Evolutionary conservation across 1,139 yeast species (phyloP).

Genomic region (Lodderomyces margitis): DNA sequence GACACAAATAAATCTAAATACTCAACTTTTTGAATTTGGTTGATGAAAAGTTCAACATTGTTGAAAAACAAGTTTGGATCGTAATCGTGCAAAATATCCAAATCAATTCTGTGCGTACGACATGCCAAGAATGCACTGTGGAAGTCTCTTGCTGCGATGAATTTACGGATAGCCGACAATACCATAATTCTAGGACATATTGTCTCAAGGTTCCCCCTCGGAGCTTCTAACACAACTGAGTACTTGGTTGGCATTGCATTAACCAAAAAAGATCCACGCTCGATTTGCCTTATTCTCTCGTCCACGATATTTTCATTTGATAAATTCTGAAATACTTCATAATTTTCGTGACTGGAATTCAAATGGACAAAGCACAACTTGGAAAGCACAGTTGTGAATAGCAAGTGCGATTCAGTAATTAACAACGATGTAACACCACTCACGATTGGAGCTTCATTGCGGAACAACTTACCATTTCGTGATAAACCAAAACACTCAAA

Average conservation of each 20-base stretch:
- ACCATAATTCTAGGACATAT: constrained; percentile 93
- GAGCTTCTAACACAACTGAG: constrained; percentile 86
- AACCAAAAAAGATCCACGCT: constrained; percentile 83
- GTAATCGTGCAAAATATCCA: constrained; percentile 88
- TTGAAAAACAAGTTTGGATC: constrained; percentile 65
- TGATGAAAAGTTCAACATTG: constrained; percentile 67
- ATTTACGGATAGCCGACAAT: constrained; percentile 72
- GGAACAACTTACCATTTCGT: constrained; percentile 69
- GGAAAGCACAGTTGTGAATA: constrained; percentile 88
- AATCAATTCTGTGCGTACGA: constrained; percentile 86
- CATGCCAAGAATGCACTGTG: constrained; percentile 75
- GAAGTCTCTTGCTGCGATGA: constrained; percentile 58
- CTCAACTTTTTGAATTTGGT: constrained; percentile 69
- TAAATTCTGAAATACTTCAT: constrained; percentile 21
- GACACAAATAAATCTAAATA: constrained; percentile 86
- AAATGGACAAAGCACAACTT: constrained; percentile 81
- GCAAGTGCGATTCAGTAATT: constrained; percentile 67
- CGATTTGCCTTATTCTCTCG: constrained; percentile 85
- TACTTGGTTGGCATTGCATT: constrained; percentile 80
- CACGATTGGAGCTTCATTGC: constrained; percentile 60
- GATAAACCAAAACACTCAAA: constrained; percentile 68
- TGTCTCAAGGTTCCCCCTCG: constrained; percentile 94
- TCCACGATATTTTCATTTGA: constrained; percentile 40
- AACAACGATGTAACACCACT: constrained; percentile 81
- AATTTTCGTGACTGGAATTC: constrained; percentile 34